Evolutionary conservation across 2,329 filamentous ascomycete species (phyloP).

Genomic region (Thelonectria discophora): DNA sequence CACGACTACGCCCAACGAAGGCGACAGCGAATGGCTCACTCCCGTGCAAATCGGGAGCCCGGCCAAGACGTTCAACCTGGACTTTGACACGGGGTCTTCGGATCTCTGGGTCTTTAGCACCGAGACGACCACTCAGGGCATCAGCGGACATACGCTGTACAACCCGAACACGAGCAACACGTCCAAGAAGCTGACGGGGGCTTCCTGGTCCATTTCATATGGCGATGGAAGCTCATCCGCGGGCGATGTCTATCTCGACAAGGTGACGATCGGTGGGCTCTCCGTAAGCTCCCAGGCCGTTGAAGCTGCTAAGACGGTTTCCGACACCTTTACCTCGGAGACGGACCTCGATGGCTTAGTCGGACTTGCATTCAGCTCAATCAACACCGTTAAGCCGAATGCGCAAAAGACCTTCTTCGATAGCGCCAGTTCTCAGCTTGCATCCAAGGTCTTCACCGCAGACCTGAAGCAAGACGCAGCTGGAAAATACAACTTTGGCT

Average conservation of each 20-base stretch:
- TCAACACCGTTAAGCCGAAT: conserved; percentile 54
- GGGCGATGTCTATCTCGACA: conserved; percentile 55
- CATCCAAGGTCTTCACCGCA: conserved; percentile 68
- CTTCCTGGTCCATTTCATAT: conserved; percentile 54
- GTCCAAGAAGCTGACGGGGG: conserved; percentile 48
- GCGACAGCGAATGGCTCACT: conserved; percentile 51
- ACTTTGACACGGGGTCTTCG: conserved; percentile 58
- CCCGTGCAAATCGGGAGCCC: conserved; percentile 55
- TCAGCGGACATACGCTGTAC: conserved; percentile 51
- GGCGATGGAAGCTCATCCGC: conserved; percentile 55
- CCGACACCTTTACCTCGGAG: conserved; percentile 51
- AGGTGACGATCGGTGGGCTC: conserved; percentile 54
- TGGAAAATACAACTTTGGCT: conserved; percentile 79
- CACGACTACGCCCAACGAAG: conserved; percentile 40
- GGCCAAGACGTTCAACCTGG: conserved; percentile 52
- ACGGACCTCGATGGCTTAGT: conserved; percentile 53
- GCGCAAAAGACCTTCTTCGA: conserved; percentile 56
- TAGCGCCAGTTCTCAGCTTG: conserved; percentile 38
- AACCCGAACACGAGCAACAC: conserved; percentile 51
- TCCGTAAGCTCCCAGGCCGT: conserved; percentile 53
- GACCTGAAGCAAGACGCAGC: conserved; percentile 64
- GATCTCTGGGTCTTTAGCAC: conserved; percentile 60
- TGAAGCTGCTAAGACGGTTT: conserved; percentile 54
- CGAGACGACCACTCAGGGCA: conserved; percentile 47
- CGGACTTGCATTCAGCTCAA: conserved; percentile 53